Evolutionary conservation across 768 basidiomycete genomes (phyloP).

Genomic region (Psilocybe cyanescens): DNA sequence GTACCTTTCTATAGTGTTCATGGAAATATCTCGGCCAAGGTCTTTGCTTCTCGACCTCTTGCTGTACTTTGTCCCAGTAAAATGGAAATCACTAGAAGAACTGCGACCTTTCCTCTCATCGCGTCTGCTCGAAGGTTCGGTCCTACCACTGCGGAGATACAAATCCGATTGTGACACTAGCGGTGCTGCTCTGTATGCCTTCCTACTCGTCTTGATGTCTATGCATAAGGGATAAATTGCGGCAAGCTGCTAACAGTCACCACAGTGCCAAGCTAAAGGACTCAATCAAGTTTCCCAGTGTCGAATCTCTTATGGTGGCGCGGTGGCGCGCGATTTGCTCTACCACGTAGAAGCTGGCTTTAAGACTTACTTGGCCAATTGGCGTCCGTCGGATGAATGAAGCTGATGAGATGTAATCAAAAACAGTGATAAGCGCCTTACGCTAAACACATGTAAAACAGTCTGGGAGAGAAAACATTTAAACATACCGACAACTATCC

Average conservation of each 20-base stretch:
- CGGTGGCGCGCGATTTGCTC: neutral
- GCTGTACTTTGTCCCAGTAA: neutral
- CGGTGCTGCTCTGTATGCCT: conserved; percentile 34
- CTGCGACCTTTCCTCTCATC: neutral
- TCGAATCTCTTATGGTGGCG: no score
- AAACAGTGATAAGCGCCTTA: neutral
- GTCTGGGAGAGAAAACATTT: neutral
- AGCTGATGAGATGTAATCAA: conserved; percentile 27
- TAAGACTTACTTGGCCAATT: conserved; percentile 36
- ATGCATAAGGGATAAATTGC: neutral
- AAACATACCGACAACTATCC: conserved; percentile 48
- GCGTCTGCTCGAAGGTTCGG: neutral
- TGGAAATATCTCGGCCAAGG: neutral
- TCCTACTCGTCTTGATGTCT: neutral
- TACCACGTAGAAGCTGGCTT: neutral
- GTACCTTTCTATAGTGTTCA: neutral
- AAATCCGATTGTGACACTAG: conserved; percentile 47
- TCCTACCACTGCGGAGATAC: conserved; percentile 33
- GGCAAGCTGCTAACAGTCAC: no score
- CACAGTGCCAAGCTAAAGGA: no score
- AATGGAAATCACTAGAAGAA: neutral
- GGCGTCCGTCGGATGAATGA: conserved; percentile 53
- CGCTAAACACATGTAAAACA: neutral
- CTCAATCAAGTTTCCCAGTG: no score
- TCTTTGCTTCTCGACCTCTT: neutral